Evolutionary conservation across 805 yeast species (phyloP).

Genomic region (Maudiozyma turicensis): DNA sequence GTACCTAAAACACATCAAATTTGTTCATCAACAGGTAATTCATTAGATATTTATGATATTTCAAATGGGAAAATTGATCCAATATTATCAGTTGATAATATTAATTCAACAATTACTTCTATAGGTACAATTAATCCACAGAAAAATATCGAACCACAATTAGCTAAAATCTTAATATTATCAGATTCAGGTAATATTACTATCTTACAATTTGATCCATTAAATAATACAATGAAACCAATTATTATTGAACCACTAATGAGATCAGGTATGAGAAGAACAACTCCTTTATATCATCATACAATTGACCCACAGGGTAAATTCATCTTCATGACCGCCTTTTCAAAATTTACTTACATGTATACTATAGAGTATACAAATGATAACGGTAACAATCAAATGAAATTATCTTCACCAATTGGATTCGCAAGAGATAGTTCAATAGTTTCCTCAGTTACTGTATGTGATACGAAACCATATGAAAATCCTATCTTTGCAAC

Average conservation of each 20-base stretch:
- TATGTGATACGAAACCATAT: constrained; percentile 57
- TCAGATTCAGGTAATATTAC: constrained; percentile 73
- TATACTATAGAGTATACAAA: constrained; percentile 40
- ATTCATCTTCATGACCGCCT: constrained; percentile 57
- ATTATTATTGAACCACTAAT: constrained; percentile 54
- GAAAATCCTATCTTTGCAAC: constrained; percentile 83
- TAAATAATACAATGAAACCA: constrained; percentile 32
- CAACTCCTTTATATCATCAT: constrained; percentile 65
- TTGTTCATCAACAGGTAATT: not conserved
- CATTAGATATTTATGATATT: not conserved
- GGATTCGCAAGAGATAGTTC: constrained; percentile 47
- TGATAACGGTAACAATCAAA: constrained; percentile 30
- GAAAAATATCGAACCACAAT: not conserved
- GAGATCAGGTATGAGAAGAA: constrained; percentile 65
- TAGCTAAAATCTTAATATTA: constrained; percentile 34
- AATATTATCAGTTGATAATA: not conserved
- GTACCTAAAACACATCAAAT: not conserved
- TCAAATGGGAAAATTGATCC: not conserved
- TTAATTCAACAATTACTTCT: constrained; percentile 9
- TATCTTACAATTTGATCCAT: constrained; percentile 16
- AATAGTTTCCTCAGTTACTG: constrained; percentile 45
- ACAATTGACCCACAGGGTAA: constrained; percentile 64
- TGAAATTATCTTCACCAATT: constrained; percentile 54
- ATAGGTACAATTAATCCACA: not conserved
- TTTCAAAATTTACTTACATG: constrained; percentile 66